phyloP scores from a whole-genome alignment of 164 flowering plant species.

The Piper longum region DNA sequence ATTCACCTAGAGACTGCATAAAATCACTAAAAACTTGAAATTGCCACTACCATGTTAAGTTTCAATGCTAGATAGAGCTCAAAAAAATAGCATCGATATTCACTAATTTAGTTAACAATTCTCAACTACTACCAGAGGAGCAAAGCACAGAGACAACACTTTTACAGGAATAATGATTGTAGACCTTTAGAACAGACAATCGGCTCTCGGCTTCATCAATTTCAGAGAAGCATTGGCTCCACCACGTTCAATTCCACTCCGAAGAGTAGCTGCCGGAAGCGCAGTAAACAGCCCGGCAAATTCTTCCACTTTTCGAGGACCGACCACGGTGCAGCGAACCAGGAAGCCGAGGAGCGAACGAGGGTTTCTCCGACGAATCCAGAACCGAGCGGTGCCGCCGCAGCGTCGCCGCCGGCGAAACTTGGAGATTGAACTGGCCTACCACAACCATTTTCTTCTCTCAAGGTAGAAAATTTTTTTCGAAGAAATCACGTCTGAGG shows the following conservation, averaged over 20 bases:
- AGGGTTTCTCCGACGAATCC: constrained; percentile 4
- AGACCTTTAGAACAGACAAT: constrained; percentile 72
- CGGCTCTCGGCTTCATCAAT: constrained; percentile 73
- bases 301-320: constrained; percentile 4
- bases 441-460: constrained; percentile 19
- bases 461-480: background rate
- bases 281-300: constrained; percentile 13
- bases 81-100: background rate
- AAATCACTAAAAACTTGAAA: background rate
- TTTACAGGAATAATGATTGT: background rate
- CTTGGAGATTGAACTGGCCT: constrained; percentile 9
- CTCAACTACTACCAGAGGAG: background rate
- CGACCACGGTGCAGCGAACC: constrained; percentile 6
- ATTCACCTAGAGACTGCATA: too few relatives aligned
- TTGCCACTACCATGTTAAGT: background rate
- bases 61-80: background rate
- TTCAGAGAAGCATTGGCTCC: constrained; percentile 74
- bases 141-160: background rate
- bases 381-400: constrained; percentile 6
- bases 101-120: background rate
- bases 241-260: constrained; percentile 84
- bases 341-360: constrained; percentile 1
- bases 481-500: background rate
- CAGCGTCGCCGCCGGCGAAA: constrained; percentile 12
- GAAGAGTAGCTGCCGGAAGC: constrained; percentile 11